Base-by-base conservation (phyloP, 2,329 filamentous ascomycete genomes). In the Aspergillus pseudoterreus region DNA sequence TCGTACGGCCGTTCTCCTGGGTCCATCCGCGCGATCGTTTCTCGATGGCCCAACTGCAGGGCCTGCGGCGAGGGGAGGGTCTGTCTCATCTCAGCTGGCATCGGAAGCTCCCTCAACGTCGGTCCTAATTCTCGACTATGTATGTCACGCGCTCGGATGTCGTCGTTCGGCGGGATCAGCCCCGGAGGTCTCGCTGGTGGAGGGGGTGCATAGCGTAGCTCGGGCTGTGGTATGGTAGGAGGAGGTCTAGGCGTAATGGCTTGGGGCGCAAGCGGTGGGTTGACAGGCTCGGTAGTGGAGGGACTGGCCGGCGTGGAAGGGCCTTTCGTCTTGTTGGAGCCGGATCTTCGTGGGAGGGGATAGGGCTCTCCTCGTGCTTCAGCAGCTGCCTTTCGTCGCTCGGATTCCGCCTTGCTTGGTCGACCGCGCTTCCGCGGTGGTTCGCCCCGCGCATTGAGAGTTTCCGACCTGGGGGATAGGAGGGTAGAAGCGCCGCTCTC, bases 371-470 rank as follows among this genome's bases (percentile, higher is more conserved):
- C 71, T 30, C 65, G 67, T 33, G 69, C 66, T 56, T 72, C 68
- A 36, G 71, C 70, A 42, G 61, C 63, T 21, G 64, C 62, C 52
- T 63, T 71, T 32, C 71, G 71, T 44, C 70, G 65, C 53, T 73
- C 71, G 3, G 67, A 63, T 53, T 75, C 72, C 32, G 62, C 63
- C 61, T 75, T 75, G 54, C 64, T 75, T 52, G 72, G 72, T 14
- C 72, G 68, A n/a, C 72, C 72, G 49, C 72, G 64, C 67, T 74
- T 74, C 42, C 69, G 64, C 49, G 65, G 70, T 32, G 66, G 69
- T 45, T 73, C 69, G 35, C 63, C 62, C 53, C 58, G 57, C 19
- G 54, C 39, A 17, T 54, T 35, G 5, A 58, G 36, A 22, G 50
- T 52, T 24, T 71, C 70, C 11, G 66, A 52, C 21, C 64, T 55